Percentiles rank a stretch among this genome's conserved stretches.
These are phyloP conservation scores for Fusarium chlamydosporum DNA, from an alignment of 2,329 filamentous ascomycete species.

Conservation along the genomic window DNA sequence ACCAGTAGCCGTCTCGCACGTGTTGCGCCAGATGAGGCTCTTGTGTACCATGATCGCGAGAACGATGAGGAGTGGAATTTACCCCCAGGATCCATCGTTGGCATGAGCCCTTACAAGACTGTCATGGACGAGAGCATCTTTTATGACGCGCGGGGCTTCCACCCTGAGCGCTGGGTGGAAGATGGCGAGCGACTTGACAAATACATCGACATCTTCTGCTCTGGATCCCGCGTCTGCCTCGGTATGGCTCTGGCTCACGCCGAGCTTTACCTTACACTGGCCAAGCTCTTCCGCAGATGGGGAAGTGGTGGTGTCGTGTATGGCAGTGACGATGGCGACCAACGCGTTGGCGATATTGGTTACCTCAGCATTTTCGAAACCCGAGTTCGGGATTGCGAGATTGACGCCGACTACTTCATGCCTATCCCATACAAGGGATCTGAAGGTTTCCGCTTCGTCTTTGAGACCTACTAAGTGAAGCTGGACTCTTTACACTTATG, in stretches of 20 bases:
- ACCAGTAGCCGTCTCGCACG: conserved; percentile 65
- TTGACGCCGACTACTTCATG: conserved; percentile 58
- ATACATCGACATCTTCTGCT: conserved; percentile 55
- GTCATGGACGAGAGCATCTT: conserved; percentile 55
- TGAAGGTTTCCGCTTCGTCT: conserved; percentile 54
- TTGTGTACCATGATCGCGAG: conserved; percentile 51
- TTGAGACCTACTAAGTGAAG: conserved; percentile 49
- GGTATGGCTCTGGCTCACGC: conserved; percentile 58
- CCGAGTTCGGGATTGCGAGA: conserved; percentile 54
- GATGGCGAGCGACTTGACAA: conserved; percentile 54
- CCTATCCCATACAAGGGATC: conserved; percentile 58
- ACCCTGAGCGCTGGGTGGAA: conserved; percentile 56
- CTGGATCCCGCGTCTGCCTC: conserved; percentile 55
- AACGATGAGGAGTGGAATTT: conserved; percentile 51
- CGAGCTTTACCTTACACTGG: conserved; percentile 57
- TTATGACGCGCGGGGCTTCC: conserved; percentile 53
- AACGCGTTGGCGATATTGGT: conserved; percentile 54
- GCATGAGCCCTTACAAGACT: conserved; percentile 57
- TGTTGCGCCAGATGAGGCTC: conserved; percentile 58
- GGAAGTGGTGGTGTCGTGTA: conserved; percentile 54
- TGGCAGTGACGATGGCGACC: conserved; percentile 52
- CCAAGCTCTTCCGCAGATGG: conserved; percentile 58
- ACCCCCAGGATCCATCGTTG: conserved; percentile 54
- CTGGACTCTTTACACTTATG: conserved; percentile 24
- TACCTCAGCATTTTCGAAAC: conserved; percentile 56